A percentile compares a stretch with the other conserved stretches of the same genome.
Conservation (phyloP, 176 grass and related monocot genomes). For the Otatea glauca region DNA sequence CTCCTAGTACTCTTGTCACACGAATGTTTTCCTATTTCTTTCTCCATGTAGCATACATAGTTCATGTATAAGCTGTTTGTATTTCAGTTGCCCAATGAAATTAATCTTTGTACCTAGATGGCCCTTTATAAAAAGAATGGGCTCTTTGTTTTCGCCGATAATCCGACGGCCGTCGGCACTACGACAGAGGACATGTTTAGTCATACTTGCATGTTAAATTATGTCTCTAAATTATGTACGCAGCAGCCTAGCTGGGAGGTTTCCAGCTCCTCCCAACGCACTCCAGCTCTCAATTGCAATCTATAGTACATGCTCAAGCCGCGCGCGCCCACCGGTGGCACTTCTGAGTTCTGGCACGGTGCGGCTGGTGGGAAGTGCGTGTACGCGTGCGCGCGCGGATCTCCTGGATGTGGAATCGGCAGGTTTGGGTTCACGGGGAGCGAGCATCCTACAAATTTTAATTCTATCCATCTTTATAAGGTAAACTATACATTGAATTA, state of each 20-base stretch:
- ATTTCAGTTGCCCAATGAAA: neutral
- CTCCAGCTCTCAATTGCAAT: neutral
- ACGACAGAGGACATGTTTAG: neutral
- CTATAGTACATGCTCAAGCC: too few relatives aligned
- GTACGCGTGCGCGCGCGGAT: too few relatives aligned
- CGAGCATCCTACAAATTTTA: too few relatives aligned
- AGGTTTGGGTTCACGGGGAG: too few relatives aligned
- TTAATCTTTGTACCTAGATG: neutral
- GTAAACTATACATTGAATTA: too few relatives aligned
- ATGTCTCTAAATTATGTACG: neutral
- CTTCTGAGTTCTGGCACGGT: too few relatives aligned
- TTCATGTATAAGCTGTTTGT: slow-evolving; percentile 29
- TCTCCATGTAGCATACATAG: neutral
- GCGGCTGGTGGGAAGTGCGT: too few relatives aligned
- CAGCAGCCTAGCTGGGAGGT: neutral
- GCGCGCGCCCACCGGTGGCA: too few relatives aligned
- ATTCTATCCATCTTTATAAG: too few relatives aligned
- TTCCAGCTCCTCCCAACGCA: neutral
- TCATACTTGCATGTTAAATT: neutral
- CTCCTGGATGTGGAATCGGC: too few relatives aligned
- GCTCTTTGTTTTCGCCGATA: neutral
- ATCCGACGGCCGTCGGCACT: neutral
- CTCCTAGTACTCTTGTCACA: neutral
- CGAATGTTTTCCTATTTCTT: neutral
- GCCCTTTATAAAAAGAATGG: neutral